Evolutionary conservation across 2,329 filamentous ascomycete species (phyloP).

Genomic region (Calcarisporium arbuscula): DNA sequence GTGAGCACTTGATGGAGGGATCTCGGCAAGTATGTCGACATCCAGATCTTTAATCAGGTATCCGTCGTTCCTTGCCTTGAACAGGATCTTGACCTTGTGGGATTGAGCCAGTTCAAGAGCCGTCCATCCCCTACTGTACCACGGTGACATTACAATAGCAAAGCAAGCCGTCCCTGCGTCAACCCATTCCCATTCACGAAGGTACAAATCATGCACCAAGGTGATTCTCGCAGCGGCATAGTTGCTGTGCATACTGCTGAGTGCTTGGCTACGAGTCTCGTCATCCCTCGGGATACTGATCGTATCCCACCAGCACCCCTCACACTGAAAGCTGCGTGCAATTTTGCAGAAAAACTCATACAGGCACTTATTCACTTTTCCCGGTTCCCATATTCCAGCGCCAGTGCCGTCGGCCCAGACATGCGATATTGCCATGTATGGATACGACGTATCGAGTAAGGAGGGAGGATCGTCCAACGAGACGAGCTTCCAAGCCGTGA

Average conservation of each 20-base stretch:
- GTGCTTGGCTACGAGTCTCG: constrained; percentile 11
- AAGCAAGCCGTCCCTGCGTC: constrained; percentile 9
- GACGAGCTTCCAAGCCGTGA: too few relatives aligned
- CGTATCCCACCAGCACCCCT: constrained; percentile 25
- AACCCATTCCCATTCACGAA: constrained; percentile 4
- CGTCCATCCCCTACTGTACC: constrained; percentile 17
- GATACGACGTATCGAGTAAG: too few relatives aligned
- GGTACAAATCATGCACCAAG: constrained; percentile 15
- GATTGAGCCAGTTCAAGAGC: constrained; percentile 15
- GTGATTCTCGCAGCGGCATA: constrained; percentile 14
- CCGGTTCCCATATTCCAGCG: constrained; percentile 11
- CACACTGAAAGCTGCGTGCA: constrained; percentile 14
- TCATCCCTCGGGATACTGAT: constrained; percentile 18
- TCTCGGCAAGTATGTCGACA: constrained; percentile 12
- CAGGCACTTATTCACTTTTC: constrained; percentile 20
- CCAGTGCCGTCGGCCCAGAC: constrained; percentile 24
- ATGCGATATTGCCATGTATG: constrained; percentile 23
- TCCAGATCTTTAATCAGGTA: constrained; percentile 16
- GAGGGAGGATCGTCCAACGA: too few relatives aligned
- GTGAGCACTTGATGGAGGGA: constrained; percentile 3
- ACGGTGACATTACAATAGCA: constrained; percentile 14
- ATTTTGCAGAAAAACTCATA: constrained; percentile 16
- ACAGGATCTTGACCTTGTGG: constrained; percentile 13
- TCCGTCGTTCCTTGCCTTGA: too few relatives aligned
- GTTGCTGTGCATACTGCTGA: constrained; percentile 18